Conservation (phyloP, 148 eudicot genomes). For the Vaccinium vitisidaea region DNA sequence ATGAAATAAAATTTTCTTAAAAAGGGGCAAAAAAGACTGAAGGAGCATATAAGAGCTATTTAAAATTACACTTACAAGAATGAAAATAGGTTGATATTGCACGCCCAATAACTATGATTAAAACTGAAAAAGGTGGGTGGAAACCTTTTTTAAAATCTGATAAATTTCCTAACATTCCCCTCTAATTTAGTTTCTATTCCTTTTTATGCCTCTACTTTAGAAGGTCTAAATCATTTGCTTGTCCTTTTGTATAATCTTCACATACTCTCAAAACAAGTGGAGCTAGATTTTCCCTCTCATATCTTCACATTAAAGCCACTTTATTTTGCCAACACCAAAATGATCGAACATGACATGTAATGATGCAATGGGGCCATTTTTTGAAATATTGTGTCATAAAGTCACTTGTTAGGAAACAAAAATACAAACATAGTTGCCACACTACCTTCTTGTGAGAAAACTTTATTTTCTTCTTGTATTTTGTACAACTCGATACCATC, state of each 20-base stretch:
- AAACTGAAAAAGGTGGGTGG: not conserved
- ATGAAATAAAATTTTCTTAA: not conserved
- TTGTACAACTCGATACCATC: not conserved
- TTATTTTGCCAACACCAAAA: slow-evolving; percentile 24
- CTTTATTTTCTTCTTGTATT: not conserved
- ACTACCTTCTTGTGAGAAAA: not conserved
- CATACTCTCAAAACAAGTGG: slow-evolving; percentile 19
- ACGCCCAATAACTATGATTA: not conserved
- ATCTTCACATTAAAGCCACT: slow-evolving; percentile 28
- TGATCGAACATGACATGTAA: slow-evolving; percentile 33
- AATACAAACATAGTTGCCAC: not conserved
- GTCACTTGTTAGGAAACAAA: not conserved
- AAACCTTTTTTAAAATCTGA: not conserved
- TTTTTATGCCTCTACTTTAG: slow-evolving; percentile 24
- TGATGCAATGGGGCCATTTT: slow-evolving; percentile 23
- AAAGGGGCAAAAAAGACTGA: not conserved
- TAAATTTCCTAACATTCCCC: slow-evolving; percentile 1
- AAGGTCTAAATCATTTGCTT: slow-evolving; percentile 36
- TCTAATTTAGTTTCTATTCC: slow-evolving; percentile 23
- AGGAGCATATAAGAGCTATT: not conserved
- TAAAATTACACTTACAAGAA: too few species aligned
- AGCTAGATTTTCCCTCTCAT: slow-evolving; percentile 13
- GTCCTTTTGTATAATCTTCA: slow-evolving; percentile 17
- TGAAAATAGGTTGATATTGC: too few species aligned
- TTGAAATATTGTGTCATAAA: slow-evolving; percentile 13